phyloP scores from a whole-genome alignment of 108 stramenopile genomes.

The Nitzschia inconspicua region DNA sequence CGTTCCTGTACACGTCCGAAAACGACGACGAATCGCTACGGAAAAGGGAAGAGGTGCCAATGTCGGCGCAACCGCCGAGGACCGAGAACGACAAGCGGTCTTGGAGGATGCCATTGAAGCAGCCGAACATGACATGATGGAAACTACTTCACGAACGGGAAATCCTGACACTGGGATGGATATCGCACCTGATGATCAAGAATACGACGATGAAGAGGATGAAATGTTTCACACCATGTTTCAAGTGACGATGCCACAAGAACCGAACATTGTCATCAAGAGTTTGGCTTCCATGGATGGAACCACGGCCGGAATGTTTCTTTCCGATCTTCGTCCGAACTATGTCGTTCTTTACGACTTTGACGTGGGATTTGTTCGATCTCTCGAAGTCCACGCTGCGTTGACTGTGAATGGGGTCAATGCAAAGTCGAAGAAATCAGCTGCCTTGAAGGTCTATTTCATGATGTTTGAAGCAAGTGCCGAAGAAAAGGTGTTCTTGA shows the following conservation, averaged over 20 bases:
- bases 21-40: constrained; percentile 53
- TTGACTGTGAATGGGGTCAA: constrained; percentile 18
- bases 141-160: neutral
- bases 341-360: constrained; percentile 90
- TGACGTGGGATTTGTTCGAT: constrained; percentile 82
- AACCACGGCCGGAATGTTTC: constrained; percentile 57
- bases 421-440: constrained; percentile 29
- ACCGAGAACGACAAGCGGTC: constrained; percentile 58
- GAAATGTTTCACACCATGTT: constrained; percentile 27
- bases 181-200: neutral
- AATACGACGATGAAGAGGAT: constrained; percentile 23
- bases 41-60: constrained; percentile 62
- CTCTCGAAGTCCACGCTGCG: constrained; percentile 80
- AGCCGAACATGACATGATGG: constrained; percentile 49
- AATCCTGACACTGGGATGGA: constrained; percentile 5
- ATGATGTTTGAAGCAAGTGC: constrained; percentile 90
- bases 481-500: constrained; percentile 90
- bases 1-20: constrained; percentile 57
- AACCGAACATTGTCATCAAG: constrained; percentile 57
- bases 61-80: constrained; percentile 35
- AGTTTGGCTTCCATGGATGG: constrained; percentile 60
- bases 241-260: constrained; percentile 15
- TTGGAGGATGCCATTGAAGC: constrained; percentile 77
- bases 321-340: constrained; percentile 76
- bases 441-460: constrained; percentile 81